phyloP scores from a whole-genome alignment of 1,284 basidiomycete species.

The Marasmius oreades region DNA sequence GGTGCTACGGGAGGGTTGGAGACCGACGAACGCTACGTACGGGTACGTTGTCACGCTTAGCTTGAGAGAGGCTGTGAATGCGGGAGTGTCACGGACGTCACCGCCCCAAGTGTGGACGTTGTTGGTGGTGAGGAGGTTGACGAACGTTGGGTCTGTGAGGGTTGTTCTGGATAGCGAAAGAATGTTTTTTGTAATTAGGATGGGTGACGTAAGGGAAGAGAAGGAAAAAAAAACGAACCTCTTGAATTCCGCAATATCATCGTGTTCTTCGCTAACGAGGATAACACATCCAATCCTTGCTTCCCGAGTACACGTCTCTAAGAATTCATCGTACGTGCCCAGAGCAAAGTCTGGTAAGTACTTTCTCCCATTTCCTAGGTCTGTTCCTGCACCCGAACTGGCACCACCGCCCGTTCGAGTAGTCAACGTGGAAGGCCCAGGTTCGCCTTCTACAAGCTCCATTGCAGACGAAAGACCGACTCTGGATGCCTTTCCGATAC shows the following conservation, averaged over 20 bases:
- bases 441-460: constrained; percentile 34
- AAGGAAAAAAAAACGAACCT: constrained; percentile 39
- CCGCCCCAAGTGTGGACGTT: constrained; percentile 69
- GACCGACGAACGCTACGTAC: constrained; percentile 85
- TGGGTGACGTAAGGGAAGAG: background rate
- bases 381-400: constrained; percentile 15
- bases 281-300: constrained; percentile 77
- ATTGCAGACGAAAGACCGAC: constrained; percentile 24
- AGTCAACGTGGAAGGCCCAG: constrained; percentile 39
- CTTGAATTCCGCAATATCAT: constrained; percentile 86
- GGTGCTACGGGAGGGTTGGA: constrained; percentile 72
- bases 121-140: constrained; percentile 50
- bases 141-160: constrained; percentile 56
- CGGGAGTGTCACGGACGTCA: constrained; percentile 76
- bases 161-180: constrained; percentile 38
- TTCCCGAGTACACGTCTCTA: constrained; percentile 70
- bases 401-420: constrained; percentile 21
- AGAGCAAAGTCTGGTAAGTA: constrained; percentile 77
- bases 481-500: constrained; percentile 37
- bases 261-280: constrained; percentile 88
- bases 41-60: constrained; percentile 89
- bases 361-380: constrained; percentile 35
- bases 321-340: constrained; percentile 80
- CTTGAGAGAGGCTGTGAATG: constrained; percentile 81
- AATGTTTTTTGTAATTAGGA: no score